phyloP scores from a whole-genome alignment of 2,329 filamentous ascomycete genomes.

The Pseudogymnoascus sp. region DNA sequence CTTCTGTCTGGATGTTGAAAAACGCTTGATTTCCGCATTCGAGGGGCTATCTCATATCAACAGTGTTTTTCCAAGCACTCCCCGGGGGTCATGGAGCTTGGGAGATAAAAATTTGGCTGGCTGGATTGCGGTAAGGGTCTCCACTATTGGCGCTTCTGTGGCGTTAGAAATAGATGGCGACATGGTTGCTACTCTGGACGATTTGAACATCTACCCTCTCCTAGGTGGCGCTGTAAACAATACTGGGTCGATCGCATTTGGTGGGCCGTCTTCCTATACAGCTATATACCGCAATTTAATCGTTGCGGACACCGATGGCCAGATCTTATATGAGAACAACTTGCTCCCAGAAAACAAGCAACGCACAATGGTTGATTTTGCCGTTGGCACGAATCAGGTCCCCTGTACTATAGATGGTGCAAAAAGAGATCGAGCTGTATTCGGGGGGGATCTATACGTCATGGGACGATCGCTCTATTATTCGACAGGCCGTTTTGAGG shows the following conservation, averaged over 20 bases:
- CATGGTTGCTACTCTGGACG: conserved; percentile 10
- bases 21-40: conserved; percentile 15
- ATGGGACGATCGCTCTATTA: conserved; percentile 20
- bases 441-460: conserved; percentile 14
- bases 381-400: conserved; percentile 18
- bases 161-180: conserved; percentile 11
- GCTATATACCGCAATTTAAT: conserved; percentile 14
- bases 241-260: conserved; percentile 20
- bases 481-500: conserved; percentile 18
- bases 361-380: conserved; percentile 17
- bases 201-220: conserved; percentile 16
- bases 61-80: conserved; percentile 17
- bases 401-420: conserved; percentile 13
- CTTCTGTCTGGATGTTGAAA: conserved; percentile 16
- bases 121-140: conserved; percentile 15
- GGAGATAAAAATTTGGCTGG: conserved; percentile 6
- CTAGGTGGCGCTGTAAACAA: conserved; percentile 19
- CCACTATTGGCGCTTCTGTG: conserved; percentile 10
- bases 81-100: conserved; percentile 15
- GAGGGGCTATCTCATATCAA: conserved; percentile 18
- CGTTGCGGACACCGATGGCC: conserved; percentile 11
- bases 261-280: conserved; percentile 16
- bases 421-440: neutral
- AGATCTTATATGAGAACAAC: conserved; percentile 15
- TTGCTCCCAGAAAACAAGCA: conserved; percentile 12